Conservation (phyloP, 2,329 filamentous ascomycete species). For the Aspergillus fijiensis region DNA sequence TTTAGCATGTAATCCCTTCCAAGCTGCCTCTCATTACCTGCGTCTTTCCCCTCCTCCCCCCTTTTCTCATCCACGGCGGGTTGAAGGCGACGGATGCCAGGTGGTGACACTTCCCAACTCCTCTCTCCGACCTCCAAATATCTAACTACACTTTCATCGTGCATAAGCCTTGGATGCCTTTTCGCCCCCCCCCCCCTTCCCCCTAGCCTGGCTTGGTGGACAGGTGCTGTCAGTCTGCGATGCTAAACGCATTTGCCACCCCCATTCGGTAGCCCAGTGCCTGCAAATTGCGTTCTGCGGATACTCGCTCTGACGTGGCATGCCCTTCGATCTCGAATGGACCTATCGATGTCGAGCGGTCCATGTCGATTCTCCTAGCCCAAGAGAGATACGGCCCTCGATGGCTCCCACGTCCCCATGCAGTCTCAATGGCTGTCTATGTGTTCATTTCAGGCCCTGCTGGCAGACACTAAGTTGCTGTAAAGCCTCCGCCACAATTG, state of each 20-base stretch:
- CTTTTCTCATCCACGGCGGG: background rate
- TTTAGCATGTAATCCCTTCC: background rate
- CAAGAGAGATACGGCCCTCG: slow-evolving; percentile 9
- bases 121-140: background rate
- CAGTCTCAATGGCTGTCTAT: background rate
- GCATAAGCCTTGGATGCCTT: background rate
- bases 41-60: background rate
- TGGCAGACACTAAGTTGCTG: background rate
- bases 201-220: background rate
- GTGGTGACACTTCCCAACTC: background rate
- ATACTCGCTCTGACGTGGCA: slow-evolving; percentile 36
- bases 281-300: slow-evolving; percentile 12
- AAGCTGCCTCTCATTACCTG: background rate
- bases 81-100: background rate
- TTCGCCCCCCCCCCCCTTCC: background rate
- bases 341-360: slow-evolving; percentile 14
- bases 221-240: background rate
- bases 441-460: background rate
- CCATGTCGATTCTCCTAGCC: slow-evolving; percentile 9
- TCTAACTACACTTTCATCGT: background rate
- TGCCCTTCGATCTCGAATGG: slow-evolving; percentile 16
- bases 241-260: slow-evolving; percentile 4
- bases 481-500: background rate
- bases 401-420: slow-evolving; percentile 5
- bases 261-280: background rate